Percentiles rank a stretch among this genome's conserved stretches.
These are phyloP conservation scores for Tuctoria greenei DNA, from an alignment of 176 grass and related monocot genomes.

Conservation along the genomic window DNA sequence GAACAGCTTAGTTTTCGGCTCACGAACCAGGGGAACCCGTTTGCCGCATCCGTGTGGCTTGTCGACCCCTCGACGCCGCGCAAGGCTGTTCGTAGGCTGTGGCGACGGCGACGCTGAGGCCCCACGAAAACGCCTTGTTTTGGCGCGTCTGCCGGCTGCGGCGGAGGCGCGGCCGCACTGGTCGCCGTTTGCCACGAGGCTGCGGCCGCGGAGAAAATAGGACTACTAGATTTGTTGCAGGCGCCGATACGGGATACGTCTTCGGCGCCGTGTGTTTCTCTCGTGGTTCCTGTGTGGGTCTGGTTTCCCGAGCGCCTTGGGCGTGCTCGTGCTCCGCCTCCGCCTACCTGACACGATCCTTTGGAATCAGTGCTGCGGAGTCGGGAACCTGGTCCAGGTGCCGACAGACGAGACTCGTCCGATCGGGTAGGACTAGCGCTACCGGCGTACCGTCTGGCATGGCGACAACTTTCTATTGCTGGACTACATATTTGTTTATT, in stretches of 20 bases:
- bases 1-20: conserved; percentile 2
- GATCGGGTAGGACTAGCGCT: not conserved
- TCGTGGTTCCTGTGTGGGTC: not conserved
- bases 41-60: conserved; percentile 27
- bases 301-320: conserved; percentile 16
- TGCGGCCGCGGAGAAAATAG: not conserved
- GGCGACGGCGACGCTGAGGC: conserved; percentile 22
- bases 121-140: too few relatives aligned
- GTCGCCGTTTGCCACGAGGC: not conserved
- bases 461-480: not conserved
- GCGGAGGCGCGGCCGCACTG: not conserved
- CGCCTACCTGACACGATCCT: conserved; percentile 18
- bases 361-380: conserved; percentile 23
- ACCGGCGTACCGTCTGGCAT: not conserved
- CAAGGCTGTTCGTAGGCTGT: conserved; percentile 12
- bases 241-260: too few relatives aligned
- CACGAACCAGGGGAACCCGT: not conserved
- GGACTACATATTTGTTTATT: not conserved
- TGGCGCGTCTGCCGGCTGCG: conserved; percentile 23
- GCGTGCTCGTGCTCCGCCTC: not conserved
- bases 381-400: conserved; percentile 15
- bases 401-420: not conserved
- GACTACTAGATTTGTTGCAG: too few relatives aligned
- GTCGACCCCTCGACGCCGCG: conserved; percentile 24
- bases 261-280: too few relatives aligned